Conservation (phyloP, 257 asterid species). For the Verbena officinalis region DNA sequence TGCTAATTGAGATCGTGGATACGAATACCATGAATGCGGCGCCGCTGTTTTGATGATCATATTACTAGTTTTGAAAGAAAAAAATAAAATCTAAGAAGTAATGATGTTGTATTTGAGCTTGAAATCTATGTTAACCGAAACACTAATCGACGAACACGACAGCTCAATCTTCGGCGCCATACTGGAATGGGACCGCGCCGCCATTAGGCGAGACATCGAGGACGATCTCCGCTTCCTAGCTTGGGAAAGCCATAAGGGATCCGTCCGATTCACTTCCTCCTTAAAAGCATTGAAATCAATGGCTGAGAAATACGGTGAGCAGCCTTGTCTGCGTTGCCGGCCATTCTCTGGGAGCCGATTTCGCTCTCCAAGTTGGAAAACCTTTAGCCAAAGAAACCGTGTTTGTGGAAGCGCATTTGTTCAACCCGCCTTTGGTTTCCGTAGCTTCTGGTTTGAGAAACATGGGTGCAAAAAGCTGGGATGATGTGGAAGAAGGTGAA, state of each 20-base stretch:
- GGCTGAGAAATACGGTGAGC: slow-evolving; percentile 71
- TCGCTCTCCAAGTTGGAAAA: slow-evolving; percentile 96
- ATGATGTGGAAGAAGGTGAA: slow-evolving; percentile 71
- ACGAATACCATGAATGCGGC: too few relatives aligned
- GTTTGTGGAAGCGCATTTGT: slow-evolving; percentile 88
- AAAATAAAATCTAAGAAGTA: too few relatives aligned
- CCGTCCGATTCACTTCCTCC: slow-evolving; percentile 70
- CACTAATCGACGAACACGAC: slow-evolving; percentile 83
- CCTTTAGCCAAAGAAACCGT: slow-evolving; percentile 88
- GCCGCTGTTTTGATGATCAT: too few relatives aligned
- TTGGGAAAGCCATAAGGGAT: slow-evolving; percentile 90
- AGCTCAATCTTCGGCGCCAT: slow-evolving; percentile 93
- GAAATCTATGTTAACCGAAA: slow-evolving; percentile 47
- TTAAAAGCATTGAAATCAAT: slow-evolving; percentile 57
- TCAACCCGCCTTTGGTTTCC: slow-evolving; percentile 95
- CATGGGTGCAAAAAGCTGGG: slow-evolving; percentile 77
- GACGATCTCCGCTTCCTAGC: slow-evolving; percentile 94
- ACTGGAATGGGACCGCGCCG: slow-evolving; percentile 90
- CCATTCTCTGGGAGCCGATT: slow-evolving; percentile 95
- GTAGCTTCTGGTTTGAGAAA: slow-evolving; percentile 75
- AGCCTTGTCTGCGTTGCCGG: slow-evolving; percentile 78
- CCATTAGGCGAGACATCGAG: slow-evolving; percentile 86
- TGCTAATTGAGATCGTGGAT: neutral
- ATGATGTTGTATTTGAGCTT: too few relatives aligned
- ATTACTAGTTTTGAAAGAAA: too few relatives aligned